Conservation (phyloP, 2,329 filamentous ascomycete genomes). For the Calcarisporium arbuscula region DNA sequence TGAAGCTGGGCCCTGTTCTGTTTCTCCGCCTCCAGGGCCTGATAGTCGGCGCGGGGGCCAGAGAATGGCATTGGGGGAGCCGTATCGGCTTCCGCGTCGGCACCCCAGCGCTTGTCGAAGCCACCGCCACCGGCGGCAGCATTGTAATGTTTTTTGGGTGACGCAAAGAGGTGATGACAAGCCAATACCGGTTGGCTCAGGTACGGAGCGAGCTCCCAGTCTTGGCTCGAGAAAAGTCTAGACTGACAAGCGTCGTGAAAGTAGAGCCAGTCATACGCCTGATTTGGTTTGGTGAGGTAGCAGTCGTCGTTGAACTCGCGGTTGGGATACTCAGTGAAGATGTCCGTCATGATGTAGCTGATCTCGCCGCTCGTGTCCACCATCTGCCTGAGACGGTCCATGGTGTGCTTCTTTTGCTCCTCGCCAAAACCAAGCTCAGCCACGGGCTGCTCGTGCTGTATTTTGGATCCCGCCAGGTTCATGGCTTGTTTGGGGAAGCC, state of each 20-base stretch:
- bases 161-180: conserved; percentile 87
- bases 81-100: conserved; percentile 36
- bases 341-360: conserved; percentile 72
- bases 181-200: conserved; percentile 80
- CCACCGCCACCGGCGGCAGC: conserved; percentile 28
- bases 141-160: conserved; percentile 50
- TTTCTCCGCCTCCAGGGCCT: conserved; percentile 74
- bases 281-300: conserved; percentile 78
- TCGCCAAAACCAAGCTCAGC: conserved; percentile 65
- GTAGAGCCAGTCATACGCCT: conserved; percentile 89
- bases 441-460: conserved; percentile 47
- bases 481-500: conserved; percentile 61
- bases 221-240: conserved; percentile 73
- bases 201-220: conserved; percentile 88
- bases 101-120: conserved; percentile 38
- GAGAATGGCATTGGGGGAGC: conserved; percentile 65
- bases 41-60: conserved; percentile 74
- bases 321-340: conserved; percentile 79
- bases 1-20: conserved; percentile 69
- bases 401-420: conserved; percentile 63
- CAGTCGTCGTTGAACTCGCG: conserved; percentile 92
- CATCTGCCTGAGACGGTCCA: conserved; percentile 68
- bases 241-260: conserved; percentile 84
- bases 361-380: conserved; percentile 73
- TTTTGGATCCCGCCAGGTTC: conserved; percentile 33